Conservation (phyloP, 371 early-diverging fungal species). For the Saksenaea vasiformis region DNA sequence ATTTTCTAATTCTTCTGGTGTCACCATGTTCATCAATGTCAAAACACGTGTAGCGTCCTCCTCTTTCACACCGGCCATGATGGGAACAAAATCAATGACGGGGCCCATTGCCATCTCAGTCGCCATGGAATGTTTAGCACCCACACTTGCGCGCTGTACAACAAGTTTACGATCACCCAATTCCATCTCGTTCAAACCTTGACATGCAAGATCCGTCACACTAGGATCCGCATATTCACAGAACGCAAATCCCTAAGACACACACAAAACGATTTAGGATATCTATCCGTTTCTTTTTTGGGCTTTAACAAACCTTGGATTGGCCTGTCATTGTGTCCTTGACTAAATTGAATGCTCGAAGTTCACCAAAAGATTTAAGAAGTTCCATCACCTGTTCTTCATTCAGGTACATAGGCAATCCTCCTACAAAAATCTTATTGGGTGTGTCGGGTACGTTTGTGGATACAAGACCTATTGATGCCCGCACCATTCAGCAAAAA, state of each 20-base stretch:
- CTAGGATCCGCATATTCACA: constrained; percentile 92
- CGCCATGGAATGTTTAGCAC: constrained; percentile 57
- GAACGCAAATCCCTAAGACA: constrained; percentile 88
- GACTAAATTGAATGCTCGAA: constrained; percentile 90
- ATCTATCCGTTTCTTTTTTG: not conserved
- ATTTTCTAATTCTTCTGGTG: constrained; percentile 83
- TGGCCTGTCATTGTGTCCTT: constrained; percentile 78
- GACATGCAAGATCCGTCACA: constrained; percentile 91
- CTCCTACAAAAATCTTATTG: constrained; percentile 94
- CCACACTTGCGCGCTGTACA: constrained; percentile 92
- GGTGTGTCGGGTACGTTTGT: constrained; percentile 88
- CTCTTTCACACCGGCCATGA: constrained; percentile 41
- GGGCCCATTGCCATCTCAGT: constrained; percentile 8
- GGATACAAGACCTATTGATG: constrained; percentile 62
- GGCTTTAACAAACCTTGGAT: constrained; percentile 70
- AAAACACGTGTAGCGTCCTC: constrained; percentile 76
- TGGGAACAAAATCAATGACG: constrained; percentile 20
- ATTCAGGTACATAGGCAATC: constrained; percentile 85
- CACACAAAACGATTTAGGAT: not conserved
- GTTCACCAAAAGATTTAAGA: constrained; percentile 89
- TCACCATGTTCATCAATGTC: constrained; percentile 95
- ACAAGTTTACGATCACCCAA: constrained; percentile 93
- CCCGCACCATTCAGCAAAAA: not conserved
- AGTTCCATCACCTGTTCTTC: constrained; percentile 95
- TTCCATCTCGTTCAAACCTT: constrained; percentile 95